These are phyloP conservation scores for Cladobotryum mycophilum DNA, from an alignment of 2,329 filamentous ascomycete genomes.

Conservation along the genomic window DNA sequence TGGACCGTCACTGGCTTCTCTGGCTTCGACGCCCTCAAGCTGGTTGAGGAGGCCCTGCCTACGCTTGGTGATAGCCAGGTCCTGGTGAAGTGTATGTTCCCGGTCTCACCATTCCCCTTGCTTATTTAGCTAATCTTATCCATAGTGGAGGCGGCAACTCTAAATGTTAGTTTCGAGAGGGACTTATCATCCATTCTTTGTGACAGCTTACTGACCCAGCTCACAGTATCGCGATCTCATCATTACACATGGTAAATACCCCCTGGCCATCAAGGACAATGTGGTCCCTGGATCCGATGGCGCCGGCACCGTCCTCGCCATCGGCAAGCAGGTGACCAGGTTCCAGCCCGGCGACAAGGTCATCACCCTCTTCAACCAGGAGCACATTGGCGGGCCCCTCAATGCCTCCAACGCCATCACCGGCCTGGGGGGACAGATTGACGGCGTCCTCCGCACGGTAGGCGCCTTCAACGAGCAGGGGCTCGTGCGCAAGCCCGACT, in stretches of 20 bases:
- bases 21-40: constrained; percentile 54
- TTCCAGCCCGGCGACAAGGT: constrained; percentile 50
- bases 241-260: constrained; percentile 43
- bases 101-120: too few relatives aligned
- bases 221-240: constrained; percentile 45
- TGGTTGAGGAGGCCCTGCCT: constrained; percentile 50
- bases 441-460: constrained; percentile 63
- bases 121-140: background rate
- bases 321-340: constrained; percentile 42
- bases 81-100: constrained; percentile 50
- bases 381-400: constrained; percentile 41
- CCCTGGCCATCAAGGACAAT: constrained; percentile 35
- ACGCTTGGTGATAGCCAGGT: constrained; percentile 64
- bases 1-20: constrained; percentile 43
- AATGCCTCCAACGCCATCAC: constrained; percentile 32
- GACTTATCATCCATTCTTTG: background rate
- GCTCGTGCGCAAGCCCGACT: constrained; percentile 55
- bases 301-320: constrained; percentile 46
- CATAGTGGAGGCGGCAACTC: constrained; percentile 41
- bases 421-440: constrained; percentile 60
- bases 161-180: constrained; percentile 34
- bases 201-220: background rate
- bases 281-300: constrained; percentile 48
- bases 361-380: constrained; percentile 56
- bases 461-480: constrained; percentile 62